A percentile compares a stretch with the other conserved stretches of the same genome.
phyloP scores from a whole-genome alignment of 768 basidiomycete genomes.

The Naganishia kalamii region DNA sequence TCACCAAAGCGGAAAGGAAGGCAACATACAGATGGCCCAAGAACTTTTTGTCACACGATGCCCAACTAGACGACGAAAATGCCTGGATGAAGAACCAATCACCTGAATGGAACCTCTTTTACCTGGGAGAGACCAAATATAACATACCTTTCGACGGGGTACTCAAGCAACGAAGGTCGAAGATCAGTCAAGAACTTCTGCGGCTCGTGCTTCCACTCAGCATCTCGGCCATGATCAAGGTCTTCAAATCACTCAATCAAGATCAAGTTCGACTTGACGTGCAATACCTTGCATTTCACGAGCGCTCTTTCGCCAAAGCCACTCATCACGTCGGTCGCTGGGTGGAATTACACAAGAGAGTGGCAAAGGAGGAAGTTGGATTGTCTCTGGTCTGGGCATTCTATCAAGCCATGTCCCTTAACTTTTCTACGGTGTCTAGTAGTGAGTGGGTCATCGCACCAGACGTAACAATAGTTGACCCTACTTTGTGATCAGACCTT shows the following conservation, averaged over 20 bases:
- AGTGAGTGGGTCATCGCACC: background rate
- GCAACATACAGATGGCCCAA: background rate
- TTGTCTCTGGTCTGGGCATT: background rate
- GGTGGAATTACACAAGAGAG: background rate
- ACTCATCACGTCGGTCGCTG: background rate
- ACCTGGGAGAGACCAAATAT: background rate
- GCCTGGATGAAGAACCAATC: background rate
- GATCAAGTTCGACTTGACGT: background rate
- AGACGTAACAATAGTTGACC: background rate
- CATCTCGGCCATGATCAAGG: background rate
- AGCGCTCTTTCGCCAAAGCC: background rate
- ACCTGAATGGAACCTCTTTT: background rate
- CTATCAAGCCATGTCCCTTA: background rate
- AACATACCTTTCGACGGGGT: background rate
- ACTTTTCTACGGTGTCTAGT: background rate
- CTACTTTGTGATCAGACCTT: background rate
- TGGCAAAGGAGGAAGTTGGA: background rate
- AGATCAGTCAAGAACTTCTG: background rate
- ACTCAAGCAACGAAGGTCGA: background rate
- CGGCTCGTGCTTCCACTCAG: background rate
- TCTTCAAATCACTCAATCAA: background rate
- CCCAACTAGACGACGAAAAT: background rate
- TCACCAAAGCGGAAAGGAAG: background rate
- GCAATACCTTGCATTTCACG: background rate
- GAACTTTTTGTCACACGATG: background rate